phyloP scores from a whole-genome alignment of 129 eudicot species.

The Saussurea involucrata region DNA sequence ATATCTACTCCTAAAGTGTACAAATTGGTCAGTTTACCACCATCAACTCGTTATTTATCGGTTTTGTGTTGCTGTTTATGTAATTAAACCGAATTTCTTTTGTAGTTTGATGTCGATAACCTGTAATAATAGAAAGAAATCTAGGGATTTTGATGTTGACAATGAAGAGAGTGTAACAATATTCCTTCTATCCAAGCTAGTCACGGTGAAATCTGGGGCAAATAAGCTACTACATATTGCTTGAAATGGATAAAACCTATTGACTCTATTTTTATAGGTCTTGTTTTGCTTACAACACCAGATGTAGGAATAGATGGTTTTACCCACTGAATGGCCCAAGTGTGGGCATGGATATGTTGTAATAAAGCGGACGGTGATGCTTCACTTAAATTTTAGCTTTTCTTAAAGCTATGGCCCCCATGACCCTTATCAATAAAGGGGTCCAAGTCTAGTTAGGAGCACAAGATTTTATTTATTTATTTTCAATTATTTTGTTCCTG shows the following conservation, averaged over 20 bases:
- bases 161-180: neutral
- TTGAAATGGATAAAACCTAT: neutral
- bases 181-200: neutral
- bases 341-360: slow-evolving; percentile 21
- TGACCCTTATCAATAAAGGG: slow-evolving; percentile 8
- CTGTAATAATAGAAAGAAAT: neutral
- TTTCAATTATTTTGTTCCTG: neutral
- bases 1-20: neutral
- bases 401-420: slow-evolving; percentile 8
- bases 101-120: neutral
- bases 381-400: slow-evolving; percentile 23
- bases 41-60: neutral
- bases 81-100: neutral
- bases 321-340: slow-evolving; percentile 3
- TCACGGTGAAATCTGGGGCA: slow-evolving; percentile 3
- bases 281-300: slow-evolving; percentile 12
- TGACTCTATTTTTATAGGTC: neutral
- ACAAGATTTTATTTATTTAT: slow-evolving; percentile 10
- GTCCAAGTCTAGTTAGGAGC: slow-evolving; percentile 11
- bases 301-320: slow-evolving; percentile 14
- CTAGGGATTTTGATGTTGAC: slow-evolving; percentile 3
- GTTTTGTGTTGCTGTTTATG: neutral
- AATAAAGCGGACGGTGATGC: slow-evolving; percentile 10
- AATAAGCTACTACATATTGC: neutral
- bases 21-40: neutral